Base-by-base conservation (phyloP, 2,329 filamentous ascomycete genomes). In the Nakataea oryzae region DNA sequence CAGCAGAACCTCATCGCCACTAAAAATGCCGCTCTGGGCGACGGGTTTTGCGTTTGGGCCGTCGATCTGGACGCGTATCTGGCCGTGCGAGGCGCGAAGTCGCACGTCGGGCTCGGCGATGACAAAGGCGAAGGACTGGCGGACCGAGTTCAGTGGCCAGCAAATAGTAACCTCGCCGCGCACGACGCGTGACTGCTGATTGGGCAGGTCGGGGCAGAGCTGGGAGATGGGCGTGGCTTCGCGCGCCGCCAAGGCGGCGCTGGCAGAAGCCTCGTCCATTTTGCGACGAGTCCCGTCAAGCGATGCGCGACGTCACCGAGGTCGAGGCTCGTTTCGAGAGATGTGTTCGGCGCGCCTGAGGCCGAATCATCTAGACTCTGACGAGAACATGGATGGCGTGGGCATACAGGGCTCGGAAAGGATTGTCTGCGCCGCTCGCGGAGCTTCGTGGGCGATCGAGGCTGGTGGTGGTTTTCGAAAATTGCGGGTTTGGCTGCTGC, bases 61-160 rank as follows among this genome's bases (percentile, higher is more conserved):
- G 32, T 81, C 79, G 67, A 97, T 91, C 55, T 87, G 84, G 59
- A 92, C 83, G 62, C 92, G 87, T 27, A 96, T 85, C 74, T 96
- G 91, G 14, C 93, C 93, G 66, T 84, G 88, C 54, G 82, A 80
- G 65, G 86, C 85, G 62, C 93, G 89, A 60, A 93, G 80, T 58
- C 90, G 88, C 69, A 93, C 89, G 72, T 97, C 91, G 57, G 87
- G 86, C 69, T 97, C 93, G 57, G 90, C 90, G 41, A 97, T 82
- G 26, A 96, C 82, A 60, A 97, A 86, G 29, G 91, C 88, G 67
- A 92, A 82, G 54, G 86, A 86, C 61, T 83, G 84, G 32, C 83
- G 88, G 29, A 91, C 85, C 27, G 88, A 89, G 66, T 90, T 96
- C 74, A 91, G 97, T 0, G 93, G 93, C 93, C 93, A 97, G 63